Conservation (phyloP, 2,329 filamentous ascomycete genomes). For the Aspergillus aculeatus region DNA sequence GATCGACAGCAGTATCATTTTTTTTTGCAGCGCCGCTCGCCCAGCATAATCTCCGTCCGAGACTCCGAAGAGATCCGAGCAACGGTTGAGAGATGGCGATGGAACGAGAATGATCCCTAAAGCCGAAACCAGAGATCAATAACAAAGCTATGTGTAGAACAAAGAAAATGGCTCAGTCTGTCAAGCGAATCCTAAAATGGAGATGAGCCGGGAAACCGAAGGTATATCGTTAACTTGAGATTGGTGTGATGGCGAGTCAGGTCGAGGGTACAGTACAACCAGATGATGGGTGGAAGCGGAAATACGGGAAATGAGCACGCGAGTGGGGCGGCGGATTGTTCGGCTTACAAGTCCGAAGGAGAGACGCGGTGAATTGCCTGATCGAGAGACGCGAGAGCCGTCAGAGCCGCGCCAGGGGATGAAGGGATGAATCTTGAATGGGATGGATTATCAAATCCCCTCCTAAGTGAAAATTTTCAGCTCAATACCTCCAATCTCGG, state of each 20-base stretch:
- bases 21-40: no score
- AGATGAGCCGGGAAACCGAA: conserved; percentile 1
- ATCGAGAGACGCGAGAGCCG: conserved; percentile 10
- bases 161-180: no score
- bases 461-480: not conserved
- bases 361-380: conserved; percentile 17
- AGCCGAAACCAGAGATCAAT: not conserved
- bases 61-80: not conserved
- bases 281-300: conserved; percentile 3
- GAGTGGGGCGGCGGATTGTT: conserved; percentile 7
- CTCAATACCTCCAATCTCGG: conserved; percentile 1
- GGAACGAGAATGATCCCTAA: not conserved
- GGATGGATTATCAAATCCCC: no score
- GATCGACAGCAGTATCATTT: not conserved
- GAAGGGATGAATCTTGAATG: not conserved
- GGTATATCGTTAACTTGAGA: not conserved
- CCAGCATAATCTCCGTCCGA: not conserved
- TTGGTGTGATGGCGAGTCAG: no score
- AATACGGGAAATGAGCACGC: conserved; percentile 11
- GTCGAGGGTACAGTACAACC: no score
- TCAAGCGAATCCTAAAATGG: not conserved
- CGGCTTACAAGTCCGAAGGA: conserved; percentile 5
- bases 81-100: not conserved
- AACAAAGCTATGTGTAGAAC: not conserved
- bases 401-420: conserved; percentile 9